A percentile compares a stretch with the other conserved stretches of the same genome.
Conservation (phyloP, 306 rosid genomes). For the Potentilla sterilis region DNA sequence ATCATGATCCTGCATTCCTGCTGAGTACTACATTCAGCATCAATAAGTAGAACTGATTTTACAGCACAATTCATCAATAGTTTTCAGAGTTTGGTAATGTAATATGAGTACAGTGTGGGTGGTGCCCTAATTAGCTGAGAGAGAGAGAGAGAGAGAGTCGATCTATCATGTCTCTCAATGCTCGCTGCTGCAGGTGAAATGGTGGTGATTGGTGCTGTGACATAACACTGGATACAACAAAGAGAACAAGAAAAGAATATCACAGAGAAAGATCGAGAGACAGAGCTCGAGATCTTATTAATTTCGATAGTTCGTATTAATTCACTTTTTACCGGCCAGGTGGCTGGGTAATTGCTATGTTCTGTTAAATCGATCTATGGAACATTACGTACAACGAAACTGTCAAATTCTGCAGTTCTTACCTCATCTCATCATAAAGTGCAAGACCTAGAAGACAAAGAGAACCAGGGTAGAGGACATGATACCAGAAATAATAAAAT, state of each 20-base stretch:
- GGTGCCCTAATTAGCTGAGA: not conserved
- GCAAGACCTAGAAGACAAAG: conserved; percentile 13
- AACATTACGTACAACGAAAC: conserved; percentile 3
- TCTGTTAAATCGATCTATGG: not conserved
- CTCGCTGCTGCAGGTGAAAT: conserved; percentile 26
- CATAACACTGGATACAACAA: conserved; percentile 43
- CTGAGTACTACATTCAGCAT: not conserved
- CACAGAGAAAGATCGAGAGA: not conserved
- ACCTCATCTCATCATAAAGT: conserved; percentile 7
- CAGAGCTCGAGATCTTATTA: not conserved
- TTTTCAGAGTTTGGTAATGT: not conserved
- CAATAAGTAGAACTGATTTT: not conserved
- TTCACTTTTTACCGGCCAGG: not conserved
- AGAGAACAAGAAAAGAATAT: conserved; percentile 12
- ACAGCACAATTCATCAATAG: not conserved
- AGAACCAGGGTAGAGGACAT: not conserved
- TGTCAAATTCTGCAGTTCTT: conserved; percentile 11
- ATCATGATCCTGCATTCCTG: not conserved
- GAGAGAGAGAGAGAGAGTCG: not conserved
- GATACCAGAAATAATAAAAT: not conserved
- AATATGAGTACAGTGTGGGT: not conserved
- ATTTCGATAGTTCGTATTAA: not conserved
- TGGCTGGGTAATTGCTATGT: not conserved
- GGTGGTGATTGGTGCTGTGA: conserved; percentile 34
- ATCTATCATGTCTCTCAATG: conserved; percentile 45